Percentiles rank a stretch among this genome's conserved stretches.
Conservation (phyloP, 495 filamentous ascomycete species). For the Tuber brumale region DNA sequence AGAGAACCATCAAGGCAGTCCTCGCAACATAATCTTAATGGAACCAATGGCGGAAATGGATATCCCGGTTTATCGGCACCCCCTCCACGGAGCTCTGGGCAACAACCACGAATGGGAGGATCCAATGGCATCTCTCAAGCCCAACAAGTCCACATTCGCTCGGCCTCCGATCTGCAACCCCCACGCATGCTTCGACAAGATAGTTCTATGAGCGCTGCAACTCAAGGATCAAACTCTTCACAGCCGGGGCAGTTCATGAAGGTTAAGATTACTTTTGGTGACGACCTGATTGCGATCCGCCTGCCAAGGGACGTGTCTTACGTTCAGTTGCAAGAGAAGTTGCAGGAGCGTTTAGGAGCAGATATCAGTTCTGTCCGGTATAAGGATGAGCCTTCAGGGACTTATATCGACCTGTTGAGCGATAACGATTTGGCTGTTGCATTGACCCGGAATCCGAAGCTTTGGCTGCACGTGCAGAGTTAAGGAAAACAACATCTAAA, state of each 20-base stretch:
- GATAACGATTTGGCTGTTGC: constrained; percentile 77
- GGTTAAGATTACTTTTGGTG: constrained; percentile 87
- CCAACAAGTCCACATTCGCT: constrained; percentile 45
- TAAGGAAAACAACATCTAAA: background rate
- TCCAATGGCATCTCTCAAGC: constrained; percentile 45
- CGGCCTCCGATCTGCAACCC: constrained; percentile 42
- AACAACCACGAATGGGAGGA: constrained; percentile 48
- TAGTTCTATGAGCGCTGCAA: constrained; percentile 67
- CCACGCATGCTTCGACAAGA: constrained; percentile 59
- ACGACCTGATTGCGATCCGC: constrained; percentile 84
- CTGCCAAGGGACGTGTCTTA: constrained; percentile 74
- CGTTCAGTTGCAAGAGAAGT: constrained; percentile 71
- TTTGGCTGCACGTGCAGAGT: constrained; percentile 63
- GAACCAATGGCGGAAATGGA: constrained; percentile 42
- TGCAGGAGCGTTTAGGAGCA: constrained; percentile 57
- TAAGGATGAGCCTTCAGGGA: constrained; percentile 73
- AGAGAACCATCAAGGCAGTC: constrained; percentile 65
- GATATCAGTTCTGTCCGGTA: constrained; percentile 62
- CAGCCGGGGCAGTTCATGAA: constrained; percentile 58
- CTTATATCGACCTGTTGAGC: constrained; percentile 64
- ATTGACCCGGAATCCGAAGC: constrained; percentile 73
- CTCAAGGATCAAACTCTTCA: constrained; percentile 52
- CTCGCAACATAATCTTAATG: constrained; percentile 63
- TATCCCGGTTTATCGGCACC: constrained; percentile 54
- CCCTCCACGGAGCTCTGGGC: constrained; percentile 52